Evolutionary conservation across 345 rosid species (phyloP).

Genomic region (Salix exigua): DNA sequence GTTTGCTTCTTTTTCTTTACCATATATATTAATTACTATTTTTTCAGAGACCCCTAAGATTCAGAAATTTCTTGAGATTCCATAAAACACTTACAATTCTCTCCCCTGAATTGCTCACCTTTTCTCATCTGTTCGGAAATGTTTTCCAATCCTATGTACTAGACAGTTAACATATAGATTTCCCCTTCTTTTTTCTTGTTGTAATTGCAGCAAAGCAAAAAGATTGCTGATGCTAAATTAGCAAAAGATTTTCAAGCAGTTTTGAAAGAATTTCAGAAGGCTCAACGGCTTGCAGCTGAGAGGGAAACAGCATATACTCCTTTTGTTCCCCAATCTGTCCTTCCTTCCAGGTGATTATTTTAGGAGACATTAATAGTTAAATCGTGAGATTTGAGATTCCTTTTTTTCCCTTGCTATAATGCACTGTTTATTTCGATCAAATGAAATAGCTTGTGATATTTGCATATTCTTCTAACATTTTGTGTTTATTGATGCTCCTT

Average conservation of each 20-base stretch:
- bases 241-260: constrained; percentile 96
- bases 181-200: constrained; percentile 2
- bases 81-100: background rate
- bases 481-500: constrained; percentile 15
- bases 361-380: background rate
- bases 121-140: background rate
- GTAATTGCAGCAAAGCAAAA: constrained; percentile 68
- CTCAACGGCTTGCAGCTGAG: constrained; percentile 95
- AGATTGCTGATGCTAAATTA: constrained; percentile 92
- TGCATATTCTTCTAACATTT: constrained; percentile 14
- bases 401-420: background rate
- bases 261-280: constrained; percentile 94
- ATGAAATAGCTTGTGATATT: background rate
- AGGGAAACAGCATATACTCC: constrained; percentile 90
- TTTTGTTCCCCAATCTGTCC: constrained; percentile 56
- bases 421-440: background rate
- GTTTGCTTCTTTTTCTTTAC: constrained; percentile 5
- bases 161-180: background rate
- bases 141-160: background rate
- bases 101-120: background rate
- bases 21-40: background rate
- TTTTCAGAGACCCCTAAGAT: background rate
- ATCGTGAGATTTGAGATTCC: background rate
- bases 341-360: constrained; percentile 64
- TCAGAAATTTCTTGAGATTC: background rate